Percentiles rank a stretch among this genome's conserved stretches.
Conservation (phyloP, 306 rosid species). For the Trifolium pratense region DNA sequence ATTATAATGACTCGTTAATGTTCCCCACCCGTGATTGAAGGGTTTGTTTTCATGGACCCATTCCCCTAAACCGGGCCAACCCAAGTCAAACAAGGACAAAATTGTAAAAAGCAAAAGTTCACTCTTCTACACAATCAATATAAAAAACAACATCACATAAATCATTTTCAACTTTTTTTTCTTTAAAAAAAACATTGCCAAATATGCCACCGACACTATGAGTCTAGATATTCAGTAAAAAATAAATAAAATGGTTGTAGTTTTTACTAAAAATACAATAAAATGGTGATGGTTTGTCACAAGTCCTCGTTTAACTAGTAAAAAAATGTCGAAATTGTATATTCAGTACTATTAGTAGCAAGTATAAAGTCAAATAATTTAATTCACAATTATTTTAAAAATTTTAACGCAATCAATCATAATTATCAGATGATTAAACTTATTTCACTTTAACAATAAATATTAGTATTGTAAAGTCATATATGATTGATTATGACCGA, state of each 20-base stretch:
- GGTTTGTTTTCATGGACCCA: slow-evolving; percentile 46
- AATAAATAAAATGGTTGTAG: not conserved
- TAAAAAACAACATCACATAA: not conserved
- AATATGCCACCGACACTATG: slow-evolving; percentile 69
- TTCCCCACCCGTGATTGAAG: slow-evolving; percentile 71
- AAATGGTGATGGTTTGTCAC: too few species aligned
- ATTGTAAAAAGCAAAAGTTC: slow-evolving; percentile 29
- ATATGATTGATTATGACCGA: too few species aligned
- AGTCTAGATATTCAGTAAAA: slow-evolving; percentile 14
- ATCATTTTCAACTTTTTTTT: not conserved
- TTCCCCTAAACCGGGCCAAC: slow-evolving; percentile 25
- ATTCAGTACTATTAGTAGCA: too few species aligned
- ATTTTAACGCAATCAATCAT: not conserved
- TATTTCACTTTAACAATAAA: too few species aligned
- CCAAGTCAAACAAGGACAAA: slow-evolving; percentile 42
- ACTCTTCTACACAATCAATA: not conserved
- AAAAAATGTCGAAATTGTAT: too few species aligned
- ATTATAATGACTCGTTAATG: slow-evolving; percentile 6
- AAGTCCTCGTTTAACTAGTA: too few species aligned
- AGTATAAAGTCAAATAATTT: not conserved
- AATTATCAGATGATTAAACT: too few species aligned
- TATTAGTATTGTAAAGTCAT: too few species aligned
- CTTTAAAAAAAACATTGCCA: not conserved
- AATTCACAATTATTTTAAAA: too few species aligned
- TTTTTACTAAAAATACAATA: not conserved